These are phyloP conservation scores for Kuraishia molischiana DNA, from an alignment of 805 yeast genomes.

Conservation along the genomic window DNA sequence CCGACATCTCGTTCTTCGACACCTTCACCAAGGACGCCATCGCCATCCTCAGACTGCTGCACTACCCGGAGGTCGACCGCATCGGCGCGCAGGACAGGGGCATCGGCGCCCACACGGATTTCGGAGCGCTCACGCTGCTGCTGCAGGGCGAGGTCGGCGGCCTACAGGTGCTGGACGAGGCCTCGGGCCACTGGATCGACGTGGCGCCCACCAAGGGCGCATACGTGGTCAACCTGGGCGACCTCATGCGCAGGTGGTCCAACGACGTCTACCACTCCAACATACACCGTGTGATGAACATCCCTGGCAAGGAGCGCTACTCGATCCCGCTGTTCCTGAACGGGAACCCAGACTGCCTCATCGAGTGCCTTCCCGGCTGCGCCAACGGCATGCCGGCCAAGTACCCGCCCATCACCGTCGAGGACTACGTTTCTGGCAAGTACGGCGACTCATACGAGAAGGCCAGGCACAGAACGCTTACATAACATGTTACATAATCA, in stretches of 20 bases:
- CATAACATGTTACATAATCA: too few relatives aligned
- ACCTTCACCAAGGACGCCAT: conserved; percentile 14
- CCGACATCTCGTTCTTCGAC: conserved; percentile 17
- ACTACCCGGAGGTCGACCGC: conserved; percentile 21
- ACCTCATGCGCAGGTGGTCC: conserved; percentile 25
- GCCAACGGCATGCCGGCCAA: conserved; percentile 8
- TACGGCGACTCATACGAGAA: background rate
- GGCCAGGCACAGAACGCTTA: too few relatives aligned
- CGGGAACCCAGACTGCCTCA: conserved; percentile 9
- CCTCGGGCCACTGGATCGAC: conserved; percentile 18
- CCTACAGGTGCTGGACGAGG: conserved; percentile 23
- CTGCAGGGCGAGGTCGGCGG: conserved; percentile 27
- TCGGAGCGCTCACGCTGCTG: conserved; percentile 24
- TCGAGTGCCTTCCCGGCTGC: conserved; percentile 14
- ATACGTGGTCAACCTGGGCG: conserved; percentile 29
- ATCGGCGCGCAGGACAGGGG: conserved; percentile 19
- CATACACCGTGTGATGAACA: conserved; percentile 26
- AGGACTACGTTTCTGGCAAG: conserved; percentile 8
- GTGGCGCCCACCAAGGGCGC: conserved; percentile 17
- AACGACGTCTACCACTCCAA: conserved; percentile 27
- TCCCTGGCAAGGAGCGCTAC: conserved; percentile 15
- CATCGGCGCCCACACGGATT: conserved; percentile 31
- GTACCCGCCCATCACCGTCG: conserved; percentile 12
- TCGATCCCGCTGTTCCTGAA: conserved; percentile 20
- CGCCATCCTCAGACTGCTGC: conserved; percentile 22